A percentile compares a stretch with the other conserved stretches of the same genome.
Evolutionary conservation across 2,329 filamentous ascomycete species (phyloP).

Genomic region (Fusarium sp.): DNA sequence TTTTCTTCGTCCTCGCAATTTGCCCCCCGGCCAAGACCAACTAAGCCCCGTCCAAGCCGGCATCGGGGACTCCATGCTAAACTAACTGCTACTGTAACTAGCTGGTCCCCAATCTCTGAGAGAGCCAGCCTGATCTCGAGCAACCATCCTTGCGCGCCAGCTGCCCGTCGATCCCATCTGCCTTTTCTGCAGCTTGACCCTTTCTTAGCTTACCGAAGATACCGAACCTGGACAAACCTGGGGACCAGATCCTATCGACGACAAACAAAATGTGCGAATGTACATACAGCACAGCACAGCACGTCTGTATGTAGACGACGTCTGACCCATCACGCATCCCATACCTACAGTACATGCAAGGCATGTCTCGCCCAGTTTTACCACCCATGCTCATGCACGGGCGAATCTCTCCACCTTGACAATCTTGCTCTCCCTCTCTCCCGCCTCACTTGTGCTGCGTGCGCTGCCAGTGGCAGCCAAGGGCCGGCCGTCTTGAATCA

Average conservation of each 20-base stretch:
- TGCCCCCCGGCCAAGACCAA: neutral
- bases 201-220: constrained; percentile 1
- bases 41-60: constrained; percentile 4
- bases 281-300: neutral
- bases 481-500: neutral
- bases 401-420: neutral
- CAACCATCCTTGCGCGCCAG: neutral
- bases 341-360: neutral
- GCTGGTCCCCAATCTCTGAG: neutral
- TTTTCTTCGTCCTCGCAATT: neutral
- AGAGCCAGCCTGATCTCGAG: neutral
- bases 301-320: neutral
- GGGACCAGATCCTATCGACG: neutral
- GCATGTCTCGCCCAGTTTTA: neutral
- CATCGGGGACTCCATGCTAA: neutral
- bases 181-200: neutral
- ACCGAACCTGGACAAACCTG: constrained; percentile 1
- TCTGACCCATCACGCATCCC: neutral
- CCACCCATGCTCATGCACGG: neutral
- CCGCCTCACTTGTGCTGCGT: neutral
- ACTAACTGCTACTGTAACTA: neutral
- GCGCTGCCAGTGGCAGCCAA: neutral
- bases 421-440: neutral
- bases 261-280: neutral
- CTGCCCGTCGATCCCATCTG: constrained; percentile 1